Evolutionary conservation across 148 eudicot species (phyloP).

Genomic region (Tetragonia tetragonoides): DNA sequence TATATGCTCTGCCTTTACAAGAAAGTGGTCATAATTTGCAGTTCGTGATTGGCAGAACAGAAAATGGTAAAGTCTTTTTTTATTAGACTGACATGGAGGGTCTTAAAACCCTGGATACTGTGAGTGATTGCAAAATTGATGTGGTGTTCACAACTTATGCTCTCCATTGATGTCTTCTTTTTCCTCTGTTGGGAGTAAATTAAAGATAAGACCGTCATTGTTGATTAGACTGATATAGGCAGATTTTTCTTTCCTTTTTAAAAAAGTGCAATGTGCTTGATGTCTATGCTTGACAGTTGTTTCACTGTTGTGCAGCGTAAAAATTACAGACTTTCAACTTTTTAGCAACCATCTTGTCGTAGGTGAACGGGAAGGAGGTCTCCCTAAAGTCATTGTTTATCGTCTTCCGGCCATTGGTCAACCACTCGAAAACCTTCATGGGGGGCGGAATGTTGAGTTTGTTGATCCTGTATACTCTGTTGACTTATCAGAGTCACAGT

Average conservation of each 20-base stretch:
- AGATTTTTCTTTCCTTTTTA: neutral
- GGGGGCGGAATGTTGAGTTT: constrained; percentile 63
- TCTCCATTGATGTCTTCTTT: neutral
- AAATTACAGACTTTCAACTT: constrained; percentile 62
- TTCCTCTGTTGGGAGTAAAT: neutral
- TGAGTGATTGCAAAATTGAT: neutral
- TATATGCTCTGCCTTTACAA: neutral
- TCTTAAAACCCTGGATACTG: neutral
- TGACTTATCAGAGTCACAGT: constrained; percentile 55
- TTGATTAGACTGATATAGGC: neutral
- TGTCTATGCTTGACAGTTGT: constrained; percentile 18
- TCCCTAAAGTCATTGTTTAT: constrained; percentile 54
- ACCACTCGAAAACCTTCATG: constrained; percentile 61
- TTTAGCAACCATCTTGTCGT: constrained; percentile 75
- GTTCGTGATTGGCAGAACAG: neutral
- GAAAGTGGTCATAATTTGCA: neutral
- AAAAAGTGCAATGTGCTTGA: neutral
- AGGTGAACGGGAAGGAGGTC: constrained; percentile 70
- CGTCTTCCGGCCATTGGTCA: constrained; percentile 71
- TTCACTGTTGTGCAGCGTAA: constrained; percentile 52
- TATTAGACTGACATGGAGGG: neutral
- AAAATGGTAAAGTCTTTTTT: neutral
- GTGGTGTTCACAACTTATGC: neutral
- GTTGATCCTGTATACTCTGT: constrained; percentile 75
- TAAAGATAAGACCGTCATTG: neutral